phyloP scores from a whole-genome alignment of 352 stramenopile genomes.

The Globisporangium lucens region DNA sequence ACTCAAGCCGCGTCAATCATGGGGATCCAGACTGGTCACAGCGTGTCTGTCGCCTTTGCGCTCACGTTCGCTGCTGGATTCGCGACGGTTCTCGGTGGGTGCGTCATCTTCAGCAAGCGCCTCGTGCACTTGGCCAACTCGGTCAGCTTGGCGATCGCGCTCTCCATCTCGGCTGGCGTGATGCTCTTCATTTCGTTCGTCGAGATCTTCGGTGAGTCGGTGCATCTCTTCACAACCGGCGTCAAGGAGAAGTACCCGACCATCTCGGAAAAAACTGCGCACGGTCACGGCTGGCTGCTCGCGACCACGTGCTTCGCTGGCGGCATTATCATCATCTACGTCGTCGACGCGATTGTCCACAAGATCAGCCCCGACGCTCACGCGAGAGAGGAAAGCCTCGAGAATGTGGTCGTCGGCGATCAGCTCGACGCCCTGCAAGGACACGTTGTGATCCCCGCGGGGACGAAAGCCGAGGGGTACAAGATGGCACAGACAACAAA shows the following conservation, averaged over 20 bases:
- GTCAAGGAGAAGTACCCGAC: conserved; percentile 34
- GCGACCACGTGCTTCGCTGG: conserved; percentile 85
- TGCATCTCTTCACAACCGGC: conserved; percentile 30
- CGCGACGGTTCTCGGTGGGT: conserved; percentile 41
- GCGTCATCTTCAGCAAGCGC: conserved; percentile 41
- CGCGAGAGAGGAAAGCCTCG: not conserved
- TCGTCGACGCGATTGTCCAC: conserved; percentile 40
- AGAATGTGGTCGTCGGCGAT: not conserved
- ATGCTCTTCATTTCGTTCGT: conserved; percentile 84
- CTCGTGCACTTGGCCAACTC: conserved; percentile 43
- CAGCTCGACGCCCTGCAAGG: not conserved
- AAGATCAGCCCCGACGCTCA: conserved; percentile 26
- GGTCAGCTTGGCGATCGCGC: conserved; percentile 79
- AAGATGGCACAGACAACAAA: not conserved
- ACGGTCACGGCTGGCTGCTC: conserved; percentile 64
- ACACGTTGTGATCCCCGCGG: not conserved
- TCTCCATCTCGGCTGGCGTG: conserved; percentile 59
- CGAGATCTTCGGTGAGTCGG: conserved; percentile 49
- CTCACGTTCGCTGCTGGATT: conserved; percentile 38
- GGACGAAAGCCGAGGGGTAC: not conserved
- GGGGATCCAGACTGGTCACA: not conserved
- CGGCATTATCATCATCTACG: conserved; percentile 68
- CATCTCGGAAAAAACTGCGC: conserved; percentile 21
- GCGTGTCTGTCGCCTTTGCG: conserved; percentile 29
- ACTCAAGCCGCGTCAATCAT: not conserved